phyloP scores from a whole-genome alignment of 441 rosid genomes.

The Gossypium davidsonii region DNA sequence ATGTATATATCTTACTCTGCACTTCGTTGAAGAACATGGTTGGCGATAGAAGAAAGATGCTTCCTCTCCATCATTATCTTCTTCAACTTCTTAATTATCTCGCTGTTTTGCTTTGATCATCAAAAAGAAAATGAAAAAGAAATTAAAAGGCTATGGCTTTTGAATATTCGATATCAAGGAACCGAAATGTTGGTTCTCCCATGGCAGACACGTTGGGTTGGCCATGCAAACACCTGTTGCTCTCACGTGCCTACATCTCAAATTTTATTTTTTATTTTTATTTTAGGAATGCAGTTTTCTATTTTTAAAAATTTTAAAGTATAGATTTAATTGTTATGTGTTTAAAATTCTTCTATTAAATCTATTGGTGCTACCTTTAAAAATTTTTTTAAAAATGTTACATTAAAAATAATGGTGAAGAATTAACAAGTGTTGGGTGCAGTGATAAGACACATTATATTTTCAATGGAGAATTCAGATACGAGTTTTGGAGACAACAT shows the following conservation, averaged over 20 bases:
- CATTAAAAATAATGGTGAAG: too few species aligned
- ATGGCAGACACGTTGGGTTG: conserved; percentile 32
- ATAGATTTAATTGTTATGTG: too few species aligned
- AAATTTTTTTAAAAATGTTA: too few species aligned
- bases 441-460: too few species aligned
- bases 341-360: too few species aligned
- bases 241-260: background rate
- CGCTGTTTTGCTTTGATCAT: background rate
- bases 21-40: conserved; percentile 51
- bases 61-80: conserved; percentile 36
- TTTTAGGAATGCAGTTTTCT: too few species aligned
- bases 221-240: conserved; percentile 38
- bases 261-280: too few species aligned
- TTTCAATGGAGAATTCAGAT: too few species aligned
- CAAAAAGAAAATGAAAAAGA: background rate
- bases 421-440: too few species aligned
- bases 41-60: conserved; percentile 81
- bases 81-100: background rate
- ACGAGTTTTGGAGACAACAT: too few species aligned
- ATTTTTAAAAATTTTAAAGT: too few species aligned
- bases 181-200: background rate
- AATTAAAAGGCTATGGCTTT: background rate
- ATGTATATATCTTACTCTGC: conserved; percentile 40
- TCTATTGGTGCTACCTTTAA: too few species aligned
- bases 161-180: background rate